Evolutionary conservation across 371 early-diverging fungal genomes (phyloP).

Genomic region (Apophysomyces variabilis): DNA sequence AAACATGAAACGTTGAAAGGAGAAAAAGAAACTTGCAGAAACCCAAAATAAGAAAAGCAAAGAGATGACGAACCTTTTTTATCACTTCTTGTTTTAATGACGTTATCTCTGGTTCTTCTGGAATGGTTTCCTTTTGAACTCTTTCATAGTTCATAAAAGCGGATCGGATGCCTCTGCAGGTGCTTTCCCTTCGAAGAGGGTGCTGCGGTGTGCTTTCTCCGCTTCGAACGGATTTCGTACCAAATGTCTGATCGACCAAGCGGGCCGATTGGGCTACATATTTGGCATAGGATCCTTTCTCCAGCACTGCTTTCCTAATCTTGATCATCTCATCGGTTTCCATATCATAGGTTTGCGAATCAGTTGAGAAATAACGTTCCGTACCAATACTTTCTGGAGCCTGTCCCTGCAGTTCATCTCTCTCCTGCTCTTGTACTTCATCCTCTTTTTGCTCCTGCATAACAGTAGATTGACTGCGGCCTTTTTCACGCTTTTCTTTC

Average conservation of each 20-base stretch:
- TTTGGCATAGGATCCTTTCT: conserved; percentile 13
- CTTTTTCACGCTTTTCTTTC: not conserved
- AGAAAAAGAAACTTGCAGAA: not conserved
- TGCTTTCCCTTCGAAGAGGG: conserved; percentile 9
- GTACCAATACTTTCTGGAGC: not conserved
- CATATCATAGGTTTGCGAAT: not conserved
- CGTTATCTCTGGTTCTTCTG: not conserved
- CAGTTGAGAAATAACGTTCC: not conserved
- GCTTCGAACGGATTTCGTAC: not conserved
- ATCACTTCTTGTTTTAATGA: not conserved
- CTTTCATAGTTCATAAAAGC: conserved; percentile 13
- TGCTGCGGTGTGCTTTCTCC: not conserved
- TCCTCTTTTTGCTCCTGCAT: not conserved
- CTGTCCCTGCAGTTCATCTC: not conserved
- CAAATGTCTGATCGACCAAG: conserved; percentile 12
- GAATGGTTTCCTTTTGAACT: not conserved
- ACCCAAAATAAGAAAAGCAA: not conserved
- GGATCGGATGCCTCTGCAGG: conserved; percentile 14
- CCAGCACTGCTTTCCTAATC: not conserved
- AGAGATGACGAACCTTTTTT: not conserved
- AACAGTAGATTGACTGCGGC: not conserved
- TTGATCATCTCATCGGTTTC: not conserved
- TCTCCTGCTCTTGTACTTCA: not conserved
- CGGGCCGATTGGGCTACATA: conserved; percentile 17
- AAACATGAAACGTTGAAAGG: not conserved